Evolutionary conservation across 768 basidiomycete species (phyloP).

Genomic region (Imleria badia): DNA sequence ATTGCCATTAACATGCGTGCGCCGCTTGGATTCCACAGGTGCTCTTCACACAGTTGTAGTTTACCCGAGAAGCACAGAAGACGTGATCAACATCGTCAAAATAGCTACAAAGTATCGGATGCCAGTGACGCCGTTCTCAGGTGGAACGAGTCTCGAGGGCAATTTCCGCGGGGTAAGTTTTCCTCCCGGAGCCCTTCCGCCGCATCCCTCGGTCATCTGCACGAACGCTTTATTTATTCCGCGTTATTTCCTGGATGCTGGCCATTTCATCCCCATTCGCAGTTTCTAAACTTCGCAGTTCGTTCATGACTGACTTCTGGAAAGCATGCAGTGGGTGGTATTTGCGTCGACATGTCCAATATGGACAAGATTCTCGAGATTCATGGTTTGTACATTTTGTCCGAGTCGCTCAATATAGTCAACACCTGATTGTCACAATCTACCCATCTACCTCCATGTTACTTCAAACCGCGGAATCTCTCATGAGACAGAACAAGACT

Average conservation of each 20-base stretch:
- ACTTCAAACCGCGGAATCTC: not conserved
- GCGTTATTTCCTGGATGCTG: not conserved
- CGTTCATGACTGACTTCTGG: not conserved
- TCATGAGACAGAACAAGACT: conserved; percentile 53
- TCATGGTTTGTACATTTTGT: conserved; percentile 47
- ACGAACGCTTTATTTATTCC: not conserved
- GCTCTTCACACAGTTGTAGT: conserved; percentile 58
- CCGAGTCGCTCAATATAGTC: not conserved
- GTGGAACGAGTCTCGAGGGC: conserved; percentile 82
- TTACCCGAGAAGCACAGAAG: conserved; percentile 68
- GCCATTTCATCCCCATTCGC: not conserved
- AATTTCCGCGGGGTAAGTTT: conserved; percentile 61
- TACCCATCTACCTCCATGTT: not conserved
- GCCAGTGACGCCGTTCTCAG: conserved; percentile 77
- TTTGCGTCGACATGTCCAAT: conserved; percentile 73
- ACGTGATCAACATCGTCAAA: conserved; percentile 77
- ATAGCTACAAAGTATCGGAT: conserved; percentile 72
- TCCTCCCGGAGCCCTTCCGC: not conserved
- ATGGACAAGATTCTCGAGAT: conserved; percentile 82
- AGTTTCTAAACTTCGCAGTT: not conserved
- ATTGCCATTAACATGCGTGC: not conserved
- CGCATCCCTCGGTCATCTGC: not conserved
- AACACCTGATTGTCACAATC: not conserved
- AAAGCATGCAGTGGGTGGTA: conserved; percentile 48
- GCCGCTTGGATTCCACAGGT: conserved; percentile 26